These are phyloP conservation scores for Penicillium sp. DNA, from an alignment of 2,329 filamentous ascomycete species.

Conservation along the genomic window DNA sequence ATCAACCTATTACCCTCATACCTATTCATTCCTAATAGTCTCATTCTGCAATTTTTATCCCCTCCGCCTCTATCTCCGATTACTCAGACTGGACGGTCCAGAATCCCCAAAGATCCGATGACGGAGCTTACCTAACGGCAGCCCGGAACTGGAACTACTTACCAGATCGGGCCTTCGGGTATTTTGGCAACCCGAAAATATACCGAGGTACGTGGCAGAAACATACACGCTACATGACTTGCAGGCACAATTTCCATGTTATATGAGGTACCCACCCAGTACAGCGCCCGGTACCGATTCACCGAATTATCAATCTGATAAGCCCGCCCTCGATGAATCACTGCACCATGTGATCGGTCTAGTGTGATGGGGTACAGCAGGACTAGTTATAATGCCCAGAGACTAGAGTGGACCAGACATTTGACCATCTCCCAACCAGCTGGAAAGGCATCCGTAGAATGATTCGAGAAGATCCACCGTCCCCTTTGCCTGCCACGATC, in stretches of 20 bases:
- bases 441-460: not conserved
- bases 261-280: not conserved
- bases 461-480: not conserved
- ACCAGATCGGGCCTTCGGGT: not conserved
- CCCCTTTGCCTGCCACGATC: not conserved
- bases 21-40: not conserved
- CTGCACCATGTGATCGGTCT: constrained; percentile 7
- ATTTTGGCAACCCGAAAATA: not conserved
- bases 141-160: constrained; percentile 6
- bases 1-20: too few relatives aligned
- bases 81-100: constrained; percentile 10
- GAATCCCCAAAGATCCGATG: constrained; percentile 17
- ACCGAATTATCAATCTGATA: constrained; percentile 8
- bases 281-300: constrained; percentile 3
- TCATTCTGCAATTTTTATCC: not conserved
- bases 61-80: not conserved
- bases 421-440: not conserved
- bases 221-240: not conserved
- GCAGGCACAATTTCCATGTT: not conserved
- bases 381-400: too few relatives aligned
- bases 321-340: not conserved
- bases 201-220: not conserved
- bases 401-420: not conserved
- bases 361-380: constrained; percentile 7
- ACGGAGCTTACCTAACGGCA: constrained; percentile 19